Conservation (phyloP, 2,329 filamentous ascomycete genomes). For the Aspergillus sp. region DNA sequence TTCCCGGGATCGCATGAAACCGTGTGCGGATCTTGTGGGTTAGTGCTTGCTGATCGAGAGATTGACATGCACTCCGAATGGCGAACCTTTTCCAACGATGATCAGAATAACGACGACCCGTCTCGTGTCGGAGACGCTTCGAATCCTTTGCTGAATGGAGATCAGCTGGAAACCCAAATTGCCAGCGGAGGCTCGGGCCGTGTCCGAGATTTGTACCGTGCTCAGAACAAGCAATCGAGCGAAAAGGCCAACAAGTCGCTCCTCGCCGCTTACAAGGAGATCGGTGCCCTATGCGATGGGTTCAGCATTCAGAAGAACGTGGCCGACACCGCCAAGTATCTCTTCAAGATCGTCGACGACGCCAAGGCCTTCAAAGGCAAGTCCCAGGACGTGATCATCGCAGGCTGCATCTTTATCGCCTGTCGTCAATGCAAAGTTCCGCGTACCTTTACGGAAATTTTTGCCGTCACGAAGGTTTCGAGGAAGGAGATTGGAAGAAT, state of each 20-base stretch:
- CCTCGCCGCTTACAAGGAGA: slow-evolving; percentile 81
- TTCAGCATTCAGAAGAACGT: slow-evolving; percentile 79
- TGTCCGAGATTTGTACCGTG: slow-evolving; percentile 73
- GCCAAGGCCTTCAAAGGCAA: slow-evolving; percentile 94
- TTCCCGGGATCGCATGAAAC: slow-evolving; percentile 94
- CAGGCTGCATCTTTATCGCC: slow-evolving; percentile 95
- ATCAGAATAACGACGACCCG: slow-evolving; percentile 93
- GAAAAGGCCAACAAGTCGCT: slow-evolving; percentile 83
- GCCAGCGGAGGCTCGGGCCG: slow-evolving; percentile 74
- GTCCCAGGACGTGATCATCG: slow-evolving; percentile 87
- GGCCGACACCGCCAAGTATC: slow-evolving; percentile 85
- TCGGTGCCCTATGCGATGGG: slow-evolving; percentile 80
- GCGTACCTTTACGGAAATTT: slow-evolving; percentile 92
- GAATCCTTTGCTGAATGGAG: slow-evolving; percentile 85
- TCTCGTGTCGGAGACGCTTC: slow-evolving; percentile 95
- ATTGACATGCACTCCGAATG: slow-evolving; percentile 97
- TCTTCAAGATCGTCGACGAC: slow-evolving; percentile 94
- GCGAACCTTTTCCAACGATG: slow-evolving; percentile 98
- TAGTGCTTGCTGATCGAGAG: slow-evolving; percentile 85
- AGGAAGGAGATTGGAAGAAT: slow-evolving; percentile 98
- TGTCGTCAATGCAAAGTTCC: slow-evolving; percentile 85
- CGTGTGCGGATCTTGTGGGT: slow-evolving; percentile 86
- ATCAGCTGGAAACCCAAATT: slow-evolving; percentile 85
- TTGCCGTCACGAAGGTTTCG: slow-evolving; percentile 84
- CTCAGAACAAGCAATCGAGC: slow-evolving; percentile 76